Conservation (phyloP, 495 filamentous ascomycete genomes). For the Daldinia bambusicola region DNA sequence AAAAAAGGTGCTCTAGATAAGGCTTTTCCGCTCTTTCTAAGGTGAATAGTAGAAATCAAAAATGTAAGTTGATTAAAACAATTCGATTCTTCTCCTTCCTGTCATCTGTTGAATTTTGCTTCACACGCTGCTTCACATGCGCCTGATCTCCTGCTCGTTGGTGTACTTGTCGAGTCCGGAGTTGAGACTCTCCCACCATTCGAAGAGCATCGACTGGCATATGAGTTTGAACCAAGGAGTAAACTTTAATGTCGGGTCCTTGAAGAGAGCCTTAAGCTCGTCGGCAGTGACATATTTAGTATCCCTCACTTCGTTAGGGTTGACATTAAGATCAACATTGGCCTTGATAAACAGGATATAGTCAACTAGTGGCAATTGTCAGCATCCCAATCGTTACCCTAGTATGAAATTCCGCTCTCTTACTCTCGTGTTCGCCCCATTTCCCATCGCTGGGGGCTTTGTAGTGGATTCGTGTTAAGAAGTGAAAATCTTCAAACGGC, state of each 20-base stretch:
- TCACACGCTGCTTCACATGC: constrained; percentile 74
- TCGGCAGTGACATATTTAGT: constrained; percentile 83
- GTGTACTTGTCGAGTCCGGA: constrained; percentile 82
- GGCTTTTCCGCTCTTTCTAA: background rate
- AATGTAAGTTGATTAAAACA: no score
- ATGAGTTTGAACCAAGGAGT: constrained; percentile 99
- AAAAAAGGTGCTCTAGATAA: background rate
- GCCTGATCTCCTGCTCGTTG: constrained; percentile 84
- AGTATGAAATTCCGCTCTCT: constrained; percentile 55
- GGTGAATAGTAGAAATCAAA: background rate
- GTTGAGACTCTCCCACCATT: constrained; percentile 96
- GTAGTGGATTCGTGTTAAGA: constrained; percentile 97
- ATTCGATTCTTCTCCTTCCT: background rate
- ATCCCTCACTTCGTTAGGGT: constrained; percentile 87
- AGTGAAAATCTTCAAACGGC: constrained; percentile 90
- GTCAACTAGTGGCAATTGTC: constrained; percentile 72
- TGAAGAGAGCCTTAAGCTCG: constrained; percentile 86
- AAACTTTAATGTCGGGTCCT: constrained; percentile 80
- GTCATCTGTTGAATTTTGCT: constrained; percentile 4
- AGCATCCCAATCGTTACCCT: constrained; percentile 11
- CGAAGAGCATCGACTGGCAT: constrained; percentile 95
- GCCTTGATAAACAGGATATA: constrained; percentile 99
- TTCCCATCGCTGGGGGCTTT: constrained; percentile 95
- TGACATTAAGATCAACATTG: constrained; percentile 81
- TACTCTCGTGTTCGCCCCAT: constrained; percentile 99